Base-by-base conservation (phyloP, 768 basidiomycete species). In the Tylopilus sp. region DNA sequence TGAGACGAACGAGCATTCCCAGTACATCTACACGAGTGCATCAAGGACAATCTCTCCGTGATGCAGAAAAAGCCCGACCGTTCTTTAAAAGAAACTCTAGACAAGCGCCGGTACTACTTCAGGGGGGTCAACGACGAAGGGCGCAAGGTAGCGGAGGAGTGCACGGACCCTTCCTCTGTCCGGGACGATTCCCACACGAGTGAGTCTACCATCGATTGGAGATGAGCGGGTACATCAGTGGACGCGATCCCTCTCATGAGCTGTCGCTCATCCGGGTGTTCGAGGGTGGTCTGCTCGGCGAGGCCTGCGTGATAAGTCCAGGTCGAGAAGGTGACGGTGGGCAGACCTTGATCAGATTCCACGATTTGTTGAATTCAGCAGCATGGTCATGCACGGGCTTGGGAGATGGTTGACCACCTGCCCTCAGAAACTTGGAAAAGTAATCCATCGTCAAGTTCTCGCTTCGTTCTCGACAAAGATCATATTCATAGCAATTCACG, bases 71-170 rank as follows among this genome's bases (percentile, higher is more conserved):
- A 26, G 19, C 59, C 77, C 48, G 56, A 88, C 89, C 90, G 58
- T 95, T 87, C 76, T 92, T 92, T 29, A 98, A 72, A 24, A 96
- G 79, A 68, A 92, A 95, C 70, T 98, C 95, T 46, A 97, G 72
- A 64, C 94, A 97, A 28, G 79, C 85, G 34, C 95, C 95, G 10
- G 93, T 94, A 13, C 80, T 84, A 54, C 94, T 95, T 58, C 34
- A 28, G 50, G 56, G 46, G 50, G 30, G 58, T 53, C 47, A 60
- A 50, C 22, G 41, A 53, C 56, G 48, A 30, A 25, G 42, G 45
- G 45, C 29, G 17, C 29, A 34, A 50, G 17, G 45, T 42, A 46
- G 31, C 28, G 49, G 31, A 40, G 29, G 44, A 55, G 48, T 34
- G 55, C 36, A 79, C 87, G 61, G 71, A 96, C 92, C 89, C 91